A percentile compares a stretch with the other conserved stretches of the same genome.
Evolutionary conservation across 192 early-diverging fungal species (phyloP).

Genomic region (Coemansia asiatica): DNA sequence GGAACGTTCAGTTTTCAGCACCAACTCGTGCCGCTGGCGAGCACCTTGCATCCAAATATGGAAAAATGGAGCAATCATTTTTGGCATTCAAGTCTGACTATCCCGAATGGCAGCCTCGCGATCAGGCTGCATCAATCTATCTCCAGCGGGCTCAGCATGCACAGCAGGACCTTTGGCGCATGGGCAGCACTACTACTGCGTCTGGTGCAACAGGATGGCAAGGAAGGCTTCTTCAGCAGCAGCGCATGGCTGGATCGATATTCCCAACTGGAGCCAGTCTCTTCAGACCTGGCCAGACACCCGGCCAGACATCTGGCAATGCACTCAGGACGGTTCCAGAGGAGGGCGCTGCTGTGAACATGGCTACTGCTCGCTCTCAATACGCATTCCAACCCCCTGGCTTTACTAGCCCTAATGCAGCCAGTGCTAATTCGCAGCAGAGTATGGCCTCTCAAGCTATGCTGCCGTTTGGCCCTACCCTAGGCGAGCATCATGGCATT

Average conservation of each 20-base stretch:
- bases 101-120: constrained; percentile 89
- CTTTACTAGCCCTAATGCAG: constrained; percentile 12
- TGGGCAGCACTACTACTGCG: constrained; percentile 12
- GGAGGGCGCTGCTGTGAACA: neutral
- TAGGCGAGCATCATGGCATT: constrained; percentile 12
- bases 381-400: constrained; percentile 47
- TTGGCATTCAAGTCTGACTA: constrained; percentile 94
- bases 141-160: constrained; percentile 60
- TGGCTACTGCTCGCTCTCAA: constrained; percentile 29
- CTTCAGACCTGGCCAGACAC: constrained; percentile 23
- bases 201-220: constrained; percentile 45
- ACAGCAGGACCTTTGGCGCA: constrained; percentile 53
- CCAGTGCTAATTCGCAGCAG: constrained; percentile 12
- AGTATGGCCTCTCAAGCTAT: constrained; percentile 38
- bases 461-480: constrained; percentile 48
- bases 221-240: constrained; percentile 48
- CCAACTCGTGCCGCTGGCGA: constrained; percentile 61
- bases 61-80: constrained; percentile 98
- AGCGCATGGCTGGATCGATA: constrained; percentile 51
- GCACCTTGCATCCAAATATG: constrained; percentile 74
- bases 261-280: constrained; percentile 50
- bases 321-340: constrained; percentile 13
- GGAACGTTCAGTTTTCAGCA: constrained; percentile 85
- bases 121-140: constrained; percentile 77
- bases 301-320: constrained; percentile 9